Evolutionary conservation across 441 rosid species (phyloP), one percentile per base, ranked within the genome.

Genomic region (Gossypium lobatum): DNA sequence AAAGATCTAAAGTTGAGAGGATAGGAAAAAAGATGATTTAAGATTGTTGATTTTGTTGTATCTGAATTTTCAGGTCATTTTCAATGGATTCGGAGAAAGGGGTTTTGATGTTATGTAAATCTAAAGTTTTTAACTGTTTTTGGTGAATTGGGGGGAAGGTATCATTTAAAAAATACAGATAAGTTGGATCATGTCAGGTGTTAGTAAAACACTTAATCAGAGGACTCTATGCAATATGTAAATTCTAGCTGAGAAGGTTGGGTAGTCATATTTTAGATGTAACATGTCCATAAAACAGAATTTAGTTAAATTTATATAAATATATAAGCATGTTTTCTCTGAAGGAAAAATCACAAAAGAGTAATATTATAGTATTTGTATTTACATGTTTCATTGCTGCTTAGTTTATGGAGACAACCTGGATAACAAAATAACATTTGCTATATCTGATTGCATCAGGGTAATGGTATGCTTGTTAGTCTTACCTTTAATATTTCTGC

Each of bases 1-100:
- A 45, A 65, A 65, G 55, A 65, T 39, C 17, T 65, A 20, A 65
- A 65, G 55, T 65, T 45, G 58, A 23, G 37, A 66, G 5, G 21
- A 14, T 46, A 23, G 1, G 58, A 25, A 50, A 42, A 68, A 68
- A 16, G 60, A 16, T 9, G 10, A 68, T 26, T 28, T 17, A 48
- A 25, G n/a, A n/a, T 25, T 48, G 71, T 66, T 46, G 58, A 48
- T 46, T 66, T 23, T 23, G 39, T 16, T 17, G 6, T 48, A 31
- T 14, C 13, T 66, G 11, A 66, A 48, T 46, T 64, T 64, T 65
- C 18, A 42, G 70, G 18, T 45, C 17, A 13, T 65, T 53, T 45
- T 65, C 55, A 65, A 6, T 65, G 4, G 37, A 46, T 45, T 65
- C 6, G 31, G 16, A 13, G 57, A 13, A 65, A 46, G 39, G 55